Conservation (phyloP, 1,139 yeast species). For the Hansenula anomala region DNA sequence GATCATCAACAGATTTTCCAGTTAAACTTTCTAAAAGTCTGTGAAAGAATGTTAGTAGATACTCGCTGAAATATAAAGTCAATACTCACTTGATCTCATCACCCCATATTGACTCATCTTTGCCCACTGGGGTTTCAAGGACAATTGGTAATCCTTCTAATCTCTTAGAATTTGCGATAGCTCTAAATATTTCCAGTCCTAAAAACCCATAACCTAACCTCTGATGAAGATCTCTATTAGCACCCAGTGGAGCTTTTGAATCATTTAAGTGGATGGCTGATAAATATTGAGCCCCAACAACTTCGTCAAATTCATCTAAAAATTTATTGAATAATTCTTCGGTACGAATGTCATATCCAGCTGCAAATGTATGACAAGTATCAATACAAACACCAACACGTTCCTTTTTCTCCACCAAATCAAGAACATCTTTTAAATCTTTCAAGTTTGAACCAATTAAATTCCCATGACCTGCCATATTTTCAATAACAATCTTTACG, state of each 20-base stretch:
- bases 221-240: slow-evolving; percentile 90
- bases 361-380: slow-evolving; percentile 94
- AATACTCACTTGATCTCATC: slow-evolving; percentile 65
- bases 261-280: slow-evolving; percentile 86
- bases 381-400: slow-evolving; percentile 94
- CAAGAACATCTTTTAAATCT: slow-evolving; percentile 73
- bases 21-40: slow-evolving; percentile 60
- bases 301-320: slow-evolving; percentile 69
- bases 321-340: slow-evolving; percentile 54
- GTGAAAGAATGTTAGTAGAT: not conserved
- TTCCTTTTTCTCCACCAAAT: slow-evolving; percentile 65
- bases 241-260: slow-evolving; percentile 89
- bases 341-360: slow-evolving; percentile 84
- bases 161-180: slow-evolving; percentile 60
- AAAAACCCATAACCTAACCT: slow-evolving; percentile 84
- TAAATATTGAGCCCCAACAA: slow-evolving; percentile 70
- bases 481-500: slow-evolving; percentile 88
- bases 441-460: slow-evolving; percentile 78
- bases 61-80: not conserved
- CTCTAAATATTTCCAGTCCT: slow-evolving; percentile 79
- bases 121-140: slow-evolving; percentile 81
- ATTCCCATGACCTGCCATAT: slow-evolving; percentile 97
- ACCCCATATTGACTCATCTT: slow-evolving; percentile 60
- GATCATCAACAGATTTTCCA: slow-evolving; percentile 49
- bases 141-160: slow-evolving; percentile 70